phyloP scores from a whole-genome alignment of 768 basidiomycete species.

The Russula sp. region DNA sequence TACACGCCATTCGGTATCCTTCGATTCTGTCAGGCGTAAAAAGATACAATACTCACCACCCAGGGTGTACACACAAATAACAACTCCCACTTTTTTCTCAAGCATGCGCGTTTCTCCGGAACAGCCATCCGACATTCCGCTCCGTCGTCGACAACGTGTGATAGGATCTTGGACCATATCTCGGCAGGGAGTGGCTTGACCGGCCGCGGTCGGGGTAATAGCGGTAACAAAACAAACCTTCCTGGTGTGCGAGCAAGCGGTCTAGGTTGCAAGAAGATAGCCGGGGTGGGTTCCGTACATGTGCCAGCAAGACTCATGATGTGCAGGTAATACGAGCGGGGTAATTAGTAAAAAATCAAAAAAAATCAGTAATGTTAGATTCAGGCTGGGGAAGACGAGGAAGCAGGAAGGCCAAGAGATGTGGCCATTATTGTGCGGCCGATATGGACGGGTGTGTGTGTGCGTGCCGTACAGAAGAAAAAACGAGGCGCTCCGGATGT shows the following conservation, averaged over 20 bases:
- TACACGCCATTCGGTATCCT: not conserved
- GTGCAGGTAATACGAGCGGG: not conserved
- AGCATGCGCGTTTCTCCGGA: slow-evolving; percentile 13
- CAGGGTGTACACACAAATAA: slow-evolving; percentile 29
- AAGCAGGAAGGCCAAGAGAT: not conserved
- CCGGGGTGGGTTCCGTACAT: slow-evolving; percentile 16
- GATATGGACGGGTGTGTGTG: too few relatives aligned
- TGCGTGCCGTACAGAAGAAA: too few relatives aligned
- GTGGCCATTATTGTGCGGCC: not conserved
- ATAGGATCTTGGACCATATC: slow-evolving; percentile 66
- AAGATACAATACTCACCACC: slow-evolving; percentile 24
- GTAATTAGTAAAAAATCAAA: not conserved
- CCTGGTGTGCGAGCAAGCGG: slow-evolving; percentile 61
- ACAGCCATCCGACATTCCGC: slow-evolving; percentile 14
- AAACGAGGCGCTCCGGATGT: too few relatives aligned
- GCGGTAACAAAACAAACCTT: slow-evolving; percentile 60
- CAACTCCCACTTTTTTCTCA: slow-evolving; percentile 31
- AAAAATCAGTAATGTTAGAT: not conserved
- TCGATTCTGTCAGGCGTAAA: not conserved
- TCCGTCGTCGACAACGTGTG: slow-evolving; percentile 35
- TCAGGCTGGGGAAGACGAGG: not conserved
- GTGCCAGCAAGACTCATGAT: slow-evolving; percentile 17
- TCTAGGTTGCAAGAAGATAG: slow-evolving; percentile 59
- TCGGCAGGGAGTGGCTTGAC: slow-evolving; percentile 61
- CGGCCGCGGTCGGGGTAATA: slow-evolving; percentile 55